Percentiles rank a stretch among this genome's conserved stretches.
phyloP scores from a whole-genome alignment of 1,284 basidiomycete species.

The Mycosarcoma maydis region DNA sequence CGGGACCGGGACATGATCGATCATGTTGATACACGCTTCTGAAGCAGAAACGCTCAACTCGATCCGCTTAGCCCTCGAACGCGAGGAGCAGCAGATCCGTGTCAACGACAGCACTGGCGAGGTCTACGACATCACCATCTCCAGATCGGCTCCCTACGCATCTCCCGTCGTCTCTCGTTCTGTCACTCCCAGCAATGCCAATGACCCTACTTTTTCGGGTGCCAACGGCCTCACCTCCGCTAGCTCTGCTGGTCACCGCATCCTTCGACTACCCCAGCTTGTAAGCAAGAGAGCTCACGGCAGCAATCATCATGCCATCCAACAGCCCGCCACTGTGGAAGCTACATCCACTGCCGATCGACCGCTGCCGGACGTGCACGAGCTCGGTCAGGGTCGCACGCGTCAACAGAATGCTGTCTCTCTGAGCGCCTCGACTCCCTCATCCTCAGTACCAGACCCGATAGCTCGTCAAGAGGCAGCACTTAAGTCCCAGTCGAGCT shows the following conservation, averaged over 20 bases:
- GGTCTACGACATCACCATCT: conserved; percentile 62
- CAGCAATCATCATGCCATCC: conserved; percentile 11
- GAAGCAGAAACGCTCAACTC: conserved; percentile 55
- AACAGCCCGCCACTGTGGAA: conserved; percentile 18
- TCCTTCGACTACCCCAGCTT: conserved; percentile 54
- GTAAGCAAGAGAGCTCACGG: conserved; percentile 49
- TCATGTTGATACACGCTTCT: conserved; percentile 51
- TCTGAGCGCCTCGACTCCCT: not conserved
- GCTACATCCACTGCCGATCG: conserved; percentile 3
- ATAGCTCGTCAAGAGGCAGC: conserved; percentile 29
- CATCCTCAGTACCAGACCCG: conserved; percentile 1
- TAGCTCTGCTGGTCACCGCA: conserved; percentile 38
- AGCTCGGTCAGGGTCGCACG: conserved; percentile 10
- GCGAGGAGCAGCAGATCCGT: conserved; percentile 59
- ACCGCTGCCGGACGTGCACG: conserved; percentile 10
- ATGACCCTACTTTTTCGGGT: conserved; percentile 19
- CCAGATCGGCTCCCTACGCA: conserved; percentile 57
- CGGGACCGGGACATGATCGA: conserved; percentile 16
- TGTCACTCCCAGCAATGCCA: conserved; percentile 42
- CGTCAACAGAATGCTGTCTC: conserved; percentile 8
- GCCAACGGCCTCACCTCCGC: conserved; percentile 18
- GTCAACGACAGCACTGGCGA: conserved; percentile 59
- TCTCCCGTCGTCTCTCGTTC: conserved; percentile 54
- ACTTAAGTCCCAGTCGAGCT: conserved; percentile 40
- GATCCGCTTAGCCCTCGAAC: conserved; percentile 55